Base-by-base conservation (phyloP, 306 rosid species). In the Cyclanthera cordifolia region DNA sequence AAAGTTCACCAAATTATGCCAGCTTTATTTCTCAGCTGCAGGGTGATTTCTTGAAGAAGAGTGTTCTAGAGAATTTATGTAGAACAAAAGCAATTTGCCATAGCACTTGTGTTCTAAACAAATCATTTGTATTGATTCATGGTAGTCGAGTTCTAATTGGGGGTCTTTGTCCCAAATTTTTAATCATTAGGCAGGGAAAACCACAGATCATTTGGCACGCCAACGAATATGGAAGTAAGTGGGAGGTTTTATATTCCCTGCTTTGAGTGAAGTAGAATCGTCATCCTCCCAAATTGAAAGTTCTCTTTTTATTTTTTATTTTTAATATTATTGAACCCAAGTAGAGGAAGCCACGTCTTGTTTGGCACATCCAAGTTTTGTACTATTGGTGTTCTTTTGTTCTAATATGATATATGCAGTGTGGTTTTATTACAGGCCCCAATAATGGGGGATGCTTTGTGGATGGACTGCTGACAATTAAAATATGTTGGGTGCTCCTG, bases 321-420 rank as follows among this genome's bases (percentile, higher is more conserved):
- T 32, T 3, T 32, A 32, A 37, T 67, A 69, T 60, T 37, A 60
- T 60, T 24, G 53, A 54, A 46, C 57, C 43, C 78, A 76, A 19
- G 48, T 0, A 54, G 78, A 77, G 72, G 74, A 45, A 8, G 65
- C 84, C 95, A 81, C 81, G 19, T 66, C 81, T 28, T 66, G 77
- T 51, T 53, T 54, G 53, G 39, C 41, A 67, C 56, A 67, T 67
- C 56, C 53, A 67, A 67, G 57, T 27, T 27, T 27, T 67, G 23
- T 67, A 48, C 32, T 21, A 66, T 66, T 66, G 54, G 54, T 20
- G 25, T 39, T 43, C 32, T 13, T 46, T 47, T 65, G 32, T 32
- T 67, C 4, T 53, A 47, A 67, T 49, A 67, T 67, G 72, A 46
- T 28, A 47, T 28, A 67, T 67, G 72, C n/a, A 37, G 43, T 37